Evolutionary conservation across 164 flowering plant genomes (phyloP).

Genomic region (Vitis cinerea): DNA sequence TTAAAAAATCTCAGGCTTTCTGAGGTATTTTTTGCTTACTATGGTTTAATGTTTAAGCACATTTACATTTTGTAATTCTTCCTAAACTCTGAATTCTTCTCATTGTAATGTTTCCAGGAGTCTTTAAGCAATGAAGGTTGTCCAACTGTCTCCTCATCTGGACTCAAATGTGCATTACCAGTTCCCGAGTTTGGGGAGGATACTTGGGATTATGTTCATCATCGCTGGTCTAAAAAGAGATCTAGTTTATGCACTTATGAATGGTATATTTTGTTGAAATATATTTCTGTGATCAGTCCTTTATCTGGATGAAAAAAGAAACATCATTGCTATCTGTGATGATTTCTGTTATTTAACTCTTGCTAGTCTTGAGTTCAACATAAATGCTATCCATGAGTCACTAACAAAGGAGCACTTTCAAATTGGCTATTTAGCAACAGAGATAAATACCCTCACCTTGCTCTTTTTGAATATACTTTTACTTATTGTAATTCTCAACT

Average conservation of each 20-base stretch:
- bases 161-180: slow-evolving; percentile 18
- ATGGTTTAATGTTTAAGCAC: background rate
- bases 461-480: background rate
- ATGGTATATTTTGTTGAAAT: slow-evolving; percentile 44
- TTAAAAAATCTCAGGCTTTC: slow-evolving; percentile 26
- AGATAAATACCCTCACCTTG: too few relatives aligned
- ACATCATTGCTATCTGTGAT: background rate
- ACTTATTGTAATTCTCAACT: background rate
- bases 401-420: too few relatives aligned
- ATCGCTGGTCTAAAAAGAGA: slow-evolving; percentile 62
- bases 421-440: too few relatives aligned
- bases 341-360: background rate
- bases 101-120: slow-evolving; percentile 30
- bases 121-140: slow-evolving; percentile 12
- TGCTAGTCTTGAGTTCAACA: too few relatives aligned
- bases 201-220: slow-evolving; percentile 57
- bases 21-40: slow-evolving; percentile 30
- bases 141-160: slow-evolving; percentile 26
- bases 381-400: too few relatives aligned
- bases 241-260: slow-evolving; percentile 66
- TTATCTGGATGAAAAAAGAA: background rate
- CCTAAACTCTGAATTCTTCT: background rate
- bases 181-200: slow-evolving; percentile 44
- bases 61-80: background rate
- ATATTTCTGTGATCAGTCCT: background rate